A percentile compares a stretch with the other conserved stretches of the same genome.
Evolutionary conservation across 1,139 yeast genomes (phyloP).

Genomic region (Yamadazyma epiphylla): DNA sequence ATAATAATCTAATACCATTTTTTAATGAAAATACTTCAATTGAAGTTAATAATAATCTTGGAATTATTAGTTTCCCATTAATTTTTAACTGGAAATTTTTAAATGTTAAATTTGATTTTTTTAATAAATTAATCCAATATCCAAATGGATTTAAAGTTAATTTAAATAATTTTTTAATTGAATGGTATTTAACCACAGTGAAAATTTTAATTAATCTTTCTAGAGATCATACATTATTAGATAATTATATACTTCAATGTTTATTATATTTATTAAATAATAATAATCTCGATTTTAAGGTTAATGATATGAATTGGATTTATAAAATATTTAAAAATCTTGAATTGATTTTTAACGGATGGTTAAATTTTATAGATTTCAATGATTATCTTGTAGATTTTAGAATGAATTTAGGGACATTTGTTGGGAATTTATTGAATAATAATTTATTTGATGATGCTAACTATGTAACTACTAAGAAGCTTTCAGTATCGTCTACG

Average conservation of each 20-base stretch:
- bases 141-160: conserved; percentile 8
- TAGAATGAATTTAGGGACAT: conserved; percentile 7
- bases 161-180: conserved; percentile 24
- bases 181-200: conserved; percentile 38
- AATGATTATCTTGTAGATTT: conserved; percentile 4
- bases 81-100: conserved; percentile 33
- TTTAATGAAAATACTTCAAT: conserved; percentile 18
- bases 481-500: conserved; percentile 2
- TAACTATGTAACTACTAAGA: not conserved
- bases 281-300: conserved; percentile 10
- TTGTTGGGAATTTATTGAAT: conserved; percentile 8
- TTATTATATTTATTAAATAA: conserved; percentile 22
- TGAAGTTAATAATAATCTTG: conserved; percentile 39
- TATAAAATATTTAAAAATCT: conserved; percentile 12
- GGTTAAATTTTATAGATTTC: conserved; percentile 18
- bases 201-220: conserved; percentile 26
- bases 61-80: conserved; percentile 43
- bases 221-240: conserved; percentile 15
- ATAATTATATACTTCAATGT: conserved; percentile 28
- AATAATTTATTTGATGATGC: conserved; percentile 5
- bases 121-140: conserved; percentile 2
- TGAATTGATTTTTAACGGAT: conserved; percentile 17
- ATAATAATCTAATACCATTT: conserved; percentile 14
- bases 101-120: conserved; percentile 6
- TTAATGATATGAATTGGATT: conserved; percentile 9